These are phyloP conservation scores for Acacia pycnantha DNA, from an alignment of 331 rosid genomes.

Conservation along the genomic window DNA sequence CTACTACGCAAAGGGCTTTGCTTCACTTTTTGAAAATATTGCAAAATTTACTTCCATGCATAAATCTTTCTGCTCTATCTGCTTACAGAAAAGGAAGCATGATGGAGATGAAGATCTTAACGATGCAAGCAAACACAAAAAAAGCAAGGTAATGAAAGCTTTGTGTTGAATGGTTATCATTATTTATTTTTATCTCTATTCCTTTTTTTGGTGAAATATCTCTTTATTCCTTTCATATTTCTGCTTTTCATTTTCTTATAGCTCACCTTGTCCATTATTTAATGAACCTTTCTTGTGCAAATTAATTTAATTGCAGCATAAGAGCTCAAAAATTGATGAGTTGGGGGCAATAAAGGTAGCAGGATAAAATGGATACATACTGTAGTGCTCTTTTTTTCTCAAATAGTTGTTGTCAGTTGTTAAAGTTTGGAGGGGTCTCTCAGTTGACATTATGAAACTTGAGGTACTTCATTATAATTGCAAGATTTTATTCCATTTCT, in stretches of 20 bases:
- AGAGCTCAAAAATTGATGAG: conserved; percentile 89
- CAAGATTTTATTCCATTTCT: background rate
- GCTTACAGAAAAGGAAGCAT: conserved; percentile 73
- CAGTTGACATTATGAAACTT: conserved; percentile 52
- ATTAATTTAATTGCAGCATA: conserved; percentile 47
- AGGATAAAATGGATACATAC: conserved; percentile 60
- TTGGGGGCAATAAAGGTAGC: conserved; percentile 87
- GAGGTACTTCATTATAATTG: conserved; percentile 62
- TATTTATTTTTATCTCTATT: background rate
- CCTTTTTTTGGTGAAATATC: too few relatives aligned
- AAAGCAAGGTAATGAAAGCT: conserved; percentile 67
- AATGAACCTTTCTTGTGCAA: background rate
- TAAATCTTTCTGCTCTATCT: conserved; percentile 1
- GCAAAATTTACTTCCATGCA: background rate
- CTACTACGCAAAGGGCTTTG: conserved; percentile 8
- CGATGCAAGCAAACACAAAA: conserved; percentile 74
- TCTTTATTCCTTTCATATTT: conserved; percentile 1
- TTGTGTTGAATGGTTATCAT: background rate
- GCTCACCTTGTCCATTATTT: conserved; percentile 8
- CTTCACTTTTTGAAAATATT: conserved; percentile 18
- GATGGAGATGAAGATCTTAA: conserved; percentile 73
- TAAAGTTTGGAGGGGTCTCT: conserved; percentile 66
- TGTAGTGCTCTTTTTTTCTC: conserved; percentile 58
- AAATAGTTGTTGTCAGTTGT: conserved; percentile 57
- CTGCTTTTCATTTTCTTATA: conserved; percentile 3